These are phyloP conservation scores for Annulohypoxylon truncatum DNA, from an alignment of 2,329 filamentous ascomycete genomes.

Conservation along the genomic window DNA sequence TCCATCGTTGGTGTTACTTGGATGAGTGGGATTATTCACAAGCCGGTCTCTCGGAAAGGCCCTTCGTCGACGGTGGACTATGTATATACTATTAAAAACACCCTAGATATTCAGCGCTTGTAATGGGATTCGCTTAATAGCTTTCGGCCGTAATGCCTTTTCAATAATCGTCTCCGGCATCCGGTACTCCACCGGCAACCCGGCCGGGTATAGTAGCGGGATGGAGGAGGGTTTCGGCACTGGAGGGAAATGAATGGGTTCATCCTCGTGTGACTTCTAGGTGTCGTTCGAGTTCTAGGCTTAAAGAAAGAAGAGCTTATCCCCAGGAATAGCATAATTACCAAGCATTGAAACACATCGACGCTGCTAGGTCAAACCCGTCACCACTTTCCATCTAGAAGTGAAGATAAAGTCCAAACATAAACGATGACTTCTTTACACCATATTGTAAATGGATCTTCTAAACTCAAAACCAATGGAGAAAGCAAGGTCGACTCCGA, in stretches of 20 bases:
- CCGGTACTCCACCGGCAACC: slow-evolving; percentile 10
- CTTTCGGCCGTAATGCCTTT: neutral
- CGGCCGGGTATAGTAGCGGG: neutral
- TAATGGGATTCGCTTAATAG: neutral
- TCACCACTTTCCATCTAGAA: neutral
- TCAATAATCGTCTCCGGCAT: neutral
- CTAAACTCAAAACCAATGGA: neutral
- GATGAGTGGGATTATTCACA: neutral
- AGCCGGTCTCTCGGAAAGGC: neutral
- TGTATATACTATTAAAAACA: neutral
- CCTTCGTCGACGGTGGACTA: neutral
- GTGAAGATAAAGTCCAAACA: neutral
- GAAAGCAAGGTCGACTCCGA: neutral
- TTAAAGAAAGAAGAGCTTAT: neutral
- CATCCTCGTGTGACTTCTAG: slow-evolving; percentile 4
- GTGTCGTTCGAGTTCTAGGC: neutral
- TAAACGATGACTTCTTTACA: neutral
- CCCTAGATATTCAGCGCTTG: too few species aligned
- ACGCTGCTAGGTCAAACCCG: neutral
- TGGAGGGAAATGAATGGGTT: neutral
- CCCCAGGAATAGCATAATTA: neutral
- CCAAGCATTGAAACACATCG: neutral
- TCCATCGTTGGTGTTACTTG: neutral
- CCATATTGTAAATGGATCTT: neutral
- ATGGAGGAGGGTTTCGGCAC: neutral